A percentile compares a stretch with the other conserved stretches of the same genome.
These are phyloP conservation scores for Westerdykella aurantiaca DNA, from an alignment of 2,329 filamentous ascomycete genomes.

Conservation along the genomic window DNA sequence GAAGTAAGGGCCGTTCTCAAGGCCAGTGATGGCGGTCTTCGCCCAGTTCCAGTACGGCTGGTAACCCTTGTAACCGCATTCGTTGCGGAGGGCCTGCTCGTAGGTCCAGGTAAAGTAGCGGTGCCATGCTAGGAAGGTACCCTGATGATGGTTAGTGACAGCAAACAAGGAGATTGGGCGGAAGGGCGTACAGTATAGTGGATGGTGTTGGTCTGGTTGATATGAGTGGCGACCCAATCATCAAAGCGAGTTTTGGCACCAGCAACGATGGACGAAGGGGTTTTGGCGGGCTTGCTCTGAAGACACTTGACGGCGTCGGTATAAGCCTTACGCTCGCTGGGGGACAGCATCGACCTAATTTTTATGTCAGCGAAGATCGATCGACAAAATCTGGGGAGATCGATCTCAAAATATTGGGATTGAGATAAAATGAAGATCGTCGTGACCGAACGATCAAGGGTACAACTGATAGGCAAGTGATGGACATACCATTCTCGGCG, in stretches of 20 bases:
- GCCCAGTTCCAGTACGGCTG: constrained; percentile 27
- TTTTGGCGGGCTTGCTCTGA: constrained; percentile 8
- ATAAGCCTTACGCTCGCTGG: constrained; percentile 10
- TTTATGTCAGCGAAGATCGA: background rate
- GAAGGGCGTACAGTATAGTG: constrained; percentile 11
- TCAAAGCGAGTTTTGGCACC: constrained; percentile 14
- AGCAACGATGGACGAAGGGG: constrained; percentile 8
- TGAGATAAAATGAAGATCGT: background rate
- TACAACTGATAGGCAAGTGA: background rate
- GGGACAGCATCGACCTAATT: constrained; percentile 8
- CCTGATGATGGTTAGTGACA: constrained; percentile 1
- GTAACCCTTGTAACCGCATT: constrained; percentile 35
- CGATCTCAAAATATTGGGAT: background rate
- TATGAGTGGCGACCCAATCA: constrained; percentile 14
- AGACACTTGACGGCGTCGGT: constrained; percentile 16
- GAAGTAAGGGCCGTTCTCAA: constrained; percentile 40
- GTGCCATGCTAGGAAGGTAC: constrained; percentile 36
- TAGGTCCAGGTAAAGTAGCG: constrained; percentile 34
- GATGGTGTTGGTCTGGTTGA: constrained; percentile 15
- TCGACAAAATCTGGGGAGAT: background rate
- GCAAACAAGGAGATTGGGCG: background rate
- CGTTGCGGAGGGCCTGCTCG: constrained; percentile 33
- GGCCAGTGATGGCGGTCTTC: constrained; percentile 7
- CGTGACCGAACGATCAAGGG: background rate
- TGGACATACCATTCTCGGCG: constrained; percentile 24